These are phyloP conservation scores for Lagenidium sp. DNA, from an alignment of 352 stramenopile species.

Conservation along the genomic window DNA sequence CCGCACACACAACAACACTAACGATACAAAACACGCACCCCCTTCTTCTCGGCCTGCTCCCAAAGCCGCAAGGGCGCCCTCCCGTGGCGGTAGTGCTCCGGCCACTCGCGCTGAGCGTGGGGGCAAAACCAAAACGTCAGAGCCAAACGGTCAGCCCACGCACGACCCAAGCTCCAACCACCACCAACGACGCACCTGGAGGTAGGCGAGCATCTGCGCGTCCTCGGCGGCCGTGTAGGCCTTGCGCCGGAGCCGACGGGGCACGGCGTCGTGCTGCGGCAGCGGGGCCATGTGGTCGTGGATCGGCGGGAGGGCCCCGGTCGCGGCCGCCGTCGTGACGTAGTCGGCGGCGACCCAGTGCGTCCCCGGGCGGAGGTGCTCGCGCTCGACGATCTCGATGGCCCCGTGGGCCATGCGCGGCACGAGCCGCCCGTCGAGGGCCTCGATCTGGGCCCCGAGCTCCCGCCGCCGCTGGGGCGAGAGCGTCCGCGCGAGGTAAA, in stretches of 20 bases:
- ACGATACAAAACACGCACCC: constrained; percentile 5
- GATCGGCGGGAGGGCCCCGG: constrained; percentile 18
- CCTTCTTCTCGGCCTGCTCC: constrained; percentile 1
- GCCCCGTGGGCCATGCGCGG: not conserved
- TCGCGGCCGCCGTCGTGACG: constrained; percentile 5
- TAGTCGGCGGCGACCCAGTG: constrained; percentile 38
- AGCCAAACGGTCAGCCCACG: too few species aligned
- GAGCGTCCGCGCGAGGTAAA: constrained; percentile 28
- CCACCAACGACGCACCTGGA: constrained; percentile 18
- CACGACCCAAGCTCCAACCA: too few species aligned
- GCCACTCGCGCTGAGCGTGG: constrained; percentile 1
- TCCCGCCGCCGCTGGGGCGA: constrained; percentile 11
- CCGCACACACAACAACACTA: not conserved
- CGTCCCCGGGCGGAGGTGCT: constrained; percentile 13
- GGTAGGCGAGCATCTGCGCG: constrained; percentile 38
- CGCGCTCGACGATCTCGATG: constrained; percentile 32
- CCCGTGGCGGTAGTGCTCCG: constrained; percentile 2
- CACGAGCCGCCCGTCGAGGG: constrained; percentile 27
- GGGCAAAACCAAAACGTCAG: too few species aligned
- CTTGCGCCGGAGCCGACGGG: too few species aligned
- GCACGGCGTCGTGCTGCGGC: not conserved
- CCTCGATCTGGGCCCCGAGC: constrained; percentile 17
- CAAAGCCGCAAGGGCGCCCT: constrained; percentile 10
- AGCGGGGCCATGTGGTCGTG: constrained; percentile 21
- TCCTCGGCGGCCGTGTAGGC: constrained; percentile 34